Evolutionary conservation across 208 protist genomes (phyloP).

Genomic region (Porcisia deanei): DNA sequence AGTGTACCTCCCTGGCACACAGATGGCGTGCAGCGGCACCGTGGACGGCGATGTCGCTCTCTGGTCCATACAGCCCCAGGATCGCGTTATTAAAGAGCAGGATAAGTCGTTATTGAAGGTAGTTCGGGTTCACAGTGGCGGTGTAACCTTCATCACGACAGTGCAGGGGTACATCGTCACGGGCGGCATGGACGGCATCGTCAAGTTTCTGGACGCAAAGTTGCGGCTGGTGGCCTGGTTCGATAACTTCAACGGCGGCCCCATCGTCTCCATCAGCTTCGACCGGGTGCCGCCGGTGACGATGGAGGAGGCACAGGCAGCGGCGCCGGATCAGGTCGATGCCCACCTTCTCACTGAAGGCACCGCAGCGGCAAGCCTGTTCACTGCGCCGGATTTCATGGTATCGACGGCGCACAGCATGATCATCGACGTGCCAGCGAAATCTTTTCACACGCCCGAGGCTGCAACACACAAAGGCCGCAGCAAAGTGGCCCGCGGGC

Average conservation of each 20-base stretch:
- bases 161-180: conserved; percentile 90
- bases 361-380: conserved; percentile 57
- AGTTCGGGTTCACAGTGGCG: conserved; percentile 84
- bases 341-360: conserved; percentile 40
- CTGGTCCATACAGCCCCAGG: conserved; percentile 83
- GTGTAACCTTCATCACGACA: conserved; percentile 82
- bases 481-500: conserved; percentile 56
- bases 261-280: conserved; percentile 94
- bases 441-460: conserved; percentile 76
- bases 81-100: conserved; percentile 82
- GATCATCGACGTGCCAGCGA: conserved; percentile 86
- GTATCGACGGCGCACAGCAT: conserved; percentile 90
- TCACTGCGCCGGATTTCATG: conserved; percentile 90
- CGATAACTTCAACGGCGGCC: conserved; percentile 93
- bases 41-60: conserved; percentile 93
- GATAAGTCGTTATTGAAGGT: conserved; percentile 93
- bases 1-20: conserved; percentile 85
- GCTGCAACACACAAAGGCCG: conserved; percentile 13
- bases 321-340: conserved; percentile 38
- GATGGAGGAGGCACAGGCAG: conserved; percentile 33
- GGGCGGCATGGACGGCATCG: conserved; percentile 93
- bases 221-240: conserved; percentile 95
- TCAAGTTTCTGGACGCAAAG: conserved; percentile 95
- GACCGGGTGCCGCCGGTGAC: conserved; percentile 37
- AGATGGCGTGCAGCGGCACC: conserved; percentile 88